Percentiles rank a stretch among this genome's conserved stretches.
Evolutionary conservation across 352 stramenopile species (phyloP).

Genomic region (Phytophthora nicotianae): DNA sequence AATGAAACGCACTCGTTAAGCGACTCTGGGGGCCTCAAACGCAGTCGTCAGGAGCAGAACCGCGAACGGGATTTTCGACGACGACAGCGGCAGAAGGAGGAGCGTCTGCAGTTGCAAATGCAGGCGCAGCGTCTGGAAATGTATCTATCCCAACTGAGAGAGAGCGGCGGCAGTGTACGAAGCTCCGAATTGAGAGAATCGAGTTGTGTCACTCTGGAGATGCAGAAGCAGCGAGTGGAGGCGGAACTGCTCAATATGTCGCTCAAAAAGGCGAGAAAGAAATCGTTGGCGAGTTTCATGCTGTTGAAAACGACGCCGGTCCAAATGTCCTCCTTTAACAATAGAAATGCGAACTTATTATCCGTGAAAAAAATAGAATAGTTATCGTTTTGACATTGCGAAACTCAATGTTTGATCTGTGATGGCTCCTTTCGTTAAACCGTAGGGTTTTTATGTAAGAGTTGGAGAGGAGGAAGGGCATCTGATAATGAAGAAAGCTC

Average conservation of each 20-base stretch:
- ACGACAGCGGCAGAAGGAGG: constrained; percentile 28
- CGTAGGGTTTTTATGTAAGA: no score
- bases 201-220: constrained; percentile 15
- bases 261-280: constrained; percentile 19
- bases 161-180: not conserved
- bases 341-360: no score
- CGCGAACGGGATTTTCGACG: constrained; percentile 25
- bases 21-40: not conserved
- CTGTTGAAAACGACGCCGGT: no score
- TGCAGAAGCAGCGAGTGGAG: constrained; percentile 18
- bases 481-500: no score
- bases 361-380: no score
- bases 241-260: constrained; percentile 25
- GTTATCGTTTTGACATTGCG: no score
- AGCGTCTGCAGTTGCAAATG: constrained; percentile 30
- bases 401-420: no score
- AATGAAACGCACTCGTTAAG: not conserved
- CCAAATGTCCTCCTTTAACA: no score
- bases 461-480: no score
- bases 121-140: constrained; percentile 26
- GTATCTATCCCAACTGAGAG: constrained; percentile 17
- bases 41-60: constrained; percentile 8
- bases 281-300: no score
- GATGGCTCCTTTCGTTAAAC: no score
- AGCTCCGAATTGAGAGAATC: constrained; percentile 4